Evolutionary conservation across 345 rosid species (phyloP).

Genomic region (Pelargonium nanum): DNA sequence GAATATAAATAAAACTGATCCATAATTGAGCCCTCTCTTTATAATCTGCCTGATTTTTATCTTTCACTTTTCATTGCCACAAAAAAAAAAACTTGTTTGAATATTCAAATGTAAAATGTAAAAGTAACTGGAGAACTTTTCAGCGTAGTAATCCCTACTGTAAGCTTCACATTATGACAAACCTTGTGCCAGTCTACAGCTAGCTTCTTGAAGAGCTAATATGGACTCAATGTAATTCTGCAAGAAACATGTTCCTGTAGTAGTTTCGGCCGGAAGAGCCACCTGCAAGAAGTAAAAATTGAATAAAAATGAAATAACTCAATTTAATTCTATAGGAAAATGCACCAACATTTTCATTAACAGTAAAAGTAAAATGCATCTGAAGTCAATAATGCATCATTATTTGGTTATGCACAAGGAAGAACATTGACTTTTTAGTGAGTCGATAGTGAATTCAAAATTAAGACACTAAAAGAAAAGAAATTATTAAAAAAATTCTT

Average conservation of each 20-base stretch:
- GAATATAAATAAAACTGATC: neutral
- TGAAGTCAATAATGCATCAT: neutral
- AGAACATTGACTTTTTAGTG: neutral
- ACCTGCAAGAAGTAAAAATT: slow-evolving; percentile 35
- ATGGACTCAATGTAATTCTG: slow-evolving; percentile 70
- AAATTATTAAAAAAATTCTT: too few species aligned
- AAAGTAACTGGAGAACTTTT: neutral
- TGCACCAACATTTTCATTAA: neutral
- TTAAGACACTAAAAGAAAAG: neutral
- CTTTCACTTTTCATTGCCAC: neutral
- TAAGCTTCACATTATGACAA: slow-evolving; percentile 9
- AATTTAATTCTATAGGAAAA: slow-evolving; percentile 5
- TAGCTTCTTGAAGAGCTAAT: slow-evolving; percentile 85
- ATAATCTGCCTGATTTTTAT: neutral
- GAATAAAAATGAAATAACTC: neutral
- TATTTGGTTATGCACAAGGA: neutral
- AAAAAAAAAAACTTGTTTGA: too few species aligned
- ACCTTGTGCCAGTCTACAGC: slow-evolving; percentile 56
- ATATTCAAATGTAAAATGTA: neutral
- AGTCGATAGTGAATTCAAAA: neutral
- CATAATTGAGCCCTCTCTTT: neutral
- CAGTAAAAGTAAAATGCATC: too few species aligned
- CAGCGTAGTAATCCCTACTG: neutral
- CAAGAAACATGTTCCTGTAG: slow-evolving; percentile 77
- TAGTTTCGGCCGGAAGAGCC: slow-evolving; percentile 90